Evolutionary conservation across 2,329 filamentous ascomycete genomes (phyloP).

Genomic region (Penicillium palitans): DNA sequence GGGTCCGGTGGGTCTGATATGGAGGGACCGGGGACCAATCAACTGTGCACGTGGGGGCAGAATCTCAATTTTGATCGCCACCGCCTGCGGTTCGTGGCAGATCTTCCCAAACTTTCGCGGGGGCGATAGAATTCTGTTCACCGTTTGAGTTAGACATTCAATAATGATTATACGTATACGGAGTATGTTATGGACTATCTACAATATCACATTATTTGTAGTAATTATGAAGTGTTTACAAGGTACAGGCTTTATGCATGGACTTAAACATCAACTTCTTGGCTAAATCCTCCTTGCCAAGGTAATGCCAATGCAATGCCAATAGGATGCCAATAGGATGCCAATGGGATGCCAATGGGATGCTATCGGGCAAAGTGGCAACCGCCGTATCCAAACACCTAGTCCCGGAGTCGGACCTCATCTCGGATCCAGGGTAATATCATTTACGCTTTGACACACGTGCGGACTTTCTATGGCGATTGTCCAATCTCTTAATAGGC

Average conservation of each 20-base stretch:
- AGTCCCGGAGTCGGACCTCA: background rate
- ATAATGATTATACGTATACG: background rate
- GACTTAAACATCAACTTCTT: background rate
- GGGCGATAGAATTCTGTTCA: background rate
- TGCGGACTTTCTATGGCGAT: background rate
- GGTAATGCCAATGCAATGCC: background rate
- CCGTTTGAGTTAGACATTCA: background rate
- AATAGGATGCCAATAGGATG: conserved; percentile 1
- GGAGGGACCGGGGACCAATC: conserved; percentile 28
- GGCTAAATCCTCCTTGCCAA: background rate
- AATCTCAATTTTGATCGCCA: conserved; percentile 20
- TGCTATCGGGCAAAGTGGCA: conserved; percentile 2
- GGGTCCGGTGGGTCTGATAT: conserved; percentile 10
- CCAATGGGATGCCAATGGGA: background rate
- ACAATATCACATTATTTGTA: background rate
- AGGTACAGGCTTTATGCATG: background rate
- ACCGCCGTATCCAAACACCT: background rate
- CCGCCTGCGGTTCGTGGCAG: conserved; percentile 7
- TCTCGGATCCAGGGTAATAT: background rate
- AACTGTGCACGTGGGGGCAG: conserved; percentile 35
- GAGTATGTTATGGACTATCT: background rate
- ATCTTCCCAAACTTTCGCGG: conserved; percentile 8
- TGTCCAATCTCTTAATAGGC: background rate
- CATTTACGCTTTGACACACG: conserved; percentile 1
- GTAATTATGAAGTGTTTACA: background rate